Evolutionary conservation across 129 eudicot genomes (phyloP), one percentile per base, ranked within the genome.

Genomic region (Saussurea involucrata): DNA sequence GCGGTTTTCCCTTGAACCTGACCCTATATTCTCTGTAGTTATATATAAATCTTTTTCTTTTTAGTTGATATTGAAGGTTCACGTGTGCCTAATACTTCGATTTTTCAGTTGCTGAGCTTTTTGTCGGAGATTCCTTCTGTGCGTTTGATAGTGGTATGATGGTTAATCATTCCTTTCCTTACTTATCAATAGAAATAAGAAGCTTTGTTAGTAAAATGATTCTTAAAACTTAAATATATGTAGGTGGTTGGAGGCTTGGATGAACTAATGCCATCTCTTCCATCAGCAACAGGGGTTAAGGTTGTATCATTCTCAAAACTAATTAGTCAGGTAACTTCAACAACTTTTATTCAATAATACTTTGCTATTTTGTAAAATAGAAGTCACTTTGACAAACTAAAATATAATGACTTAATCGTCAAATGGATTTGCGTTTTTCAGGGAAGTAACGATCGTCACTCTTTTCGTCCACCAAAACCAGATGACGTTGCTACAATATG

Each of bases 211-310:
- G 13, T 33, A 60, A 63, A 75, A 34, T 67, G 80, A 66, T 66
- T 69, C 68, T 73, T 18, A 64, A 44, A 34, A 24, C 40, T 32
- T 63, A 20, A 36, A 17, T 46, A 22, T 72, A 27, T 24, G 9
- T 76, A 94, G 98, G 98, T 89, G 61, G 98, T 94, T 80, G 98
- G 96, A 81, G 98, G 92, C 13, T 60, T 80, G 22, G 97, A 94
- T 87, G 90, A 86, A 32, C 83, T 83, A 71, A 80, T 89, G 69
- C 91, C 92, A 60, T 87, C 96, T 12, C 88, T 89, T 46, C 92
- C 97, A 69, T 75, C 81, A 74, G 58, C 89, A 73, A 75, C 88
- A 0, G 97, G 92, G 27, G 91, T 91, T 24, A 71, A 90, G 76
- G 81, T 94, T 37, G 80, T 91, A 75, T 84, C 97, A 31, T 94